Conservation (phyloP, 306 rosid genomes). For the Hippophae tibetana region DNA sequence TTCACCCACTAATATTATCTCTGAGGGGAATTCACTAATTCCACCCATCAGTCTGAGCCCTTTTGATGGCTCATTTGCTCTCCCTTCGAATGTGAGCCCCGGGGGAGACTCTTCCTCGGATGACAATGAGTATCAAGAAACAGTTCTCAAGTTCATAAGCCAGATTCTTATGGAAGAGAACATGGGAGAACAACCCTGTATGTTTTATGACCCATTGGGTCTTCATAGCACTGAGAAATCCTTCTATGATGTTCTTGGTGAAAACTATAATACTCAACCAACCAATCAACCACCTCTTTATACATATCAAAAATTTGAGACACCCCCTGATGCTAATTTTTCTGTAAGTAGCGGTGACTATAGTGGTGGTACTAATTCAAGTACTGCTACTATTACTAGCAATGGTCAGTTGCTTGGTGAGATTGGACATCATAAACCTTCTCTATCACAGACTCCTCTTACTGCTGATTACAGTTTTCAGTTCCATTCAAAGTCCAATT, state of each 20-base stretch:
- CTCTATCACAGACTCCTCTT: conserved; percentile 26
- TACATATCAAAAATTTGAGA: conserved; percentile 14
- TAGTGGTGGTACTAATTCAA: conserved; percentile 14
- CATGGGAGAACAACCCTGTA: conserved; percentile 59
- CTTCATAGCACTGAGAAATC: conserved; percentile 77
- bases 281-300: conserved; percentile 14
- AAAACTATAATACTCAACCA: conserved; percentile 29
- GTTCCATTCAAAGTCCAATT: conserved; percentile 18
- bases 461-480: conserved; percentile 18
- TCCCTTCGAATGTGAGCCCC: conserved; percentile 20
- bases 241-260: conserved; percentile 65
- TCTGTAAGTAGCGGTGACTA: conserved; percentile 11
- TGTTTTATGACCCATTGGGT: conserved; percentile 68
- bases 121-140: conserved; percentile 45
- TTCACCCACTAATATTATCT: not conserved
- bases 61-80: conserved; percentile 3
- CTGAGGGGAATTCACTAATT: conserved; percentile 8
- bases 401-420: conserved; percentile 15
- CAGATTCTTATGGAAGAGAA: conserved; percentile 77
- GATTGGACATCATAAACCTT: conserved; percentile 30
- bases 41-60: conserved; percentile 16
- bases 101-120: conserved; percentile 32
- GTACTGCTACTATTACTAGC: conserved; percentile 9
- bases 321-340: conserved; percentile 13
- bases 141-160: conserved; percentile 49